Percentiles rank a stretch among this genome's conserved stretches.
Evolutionary conservation across 2,329 filamentous ascomycete genomes (phyloP).

Genomic region (Bipolaris sorokiniana): DNA sequence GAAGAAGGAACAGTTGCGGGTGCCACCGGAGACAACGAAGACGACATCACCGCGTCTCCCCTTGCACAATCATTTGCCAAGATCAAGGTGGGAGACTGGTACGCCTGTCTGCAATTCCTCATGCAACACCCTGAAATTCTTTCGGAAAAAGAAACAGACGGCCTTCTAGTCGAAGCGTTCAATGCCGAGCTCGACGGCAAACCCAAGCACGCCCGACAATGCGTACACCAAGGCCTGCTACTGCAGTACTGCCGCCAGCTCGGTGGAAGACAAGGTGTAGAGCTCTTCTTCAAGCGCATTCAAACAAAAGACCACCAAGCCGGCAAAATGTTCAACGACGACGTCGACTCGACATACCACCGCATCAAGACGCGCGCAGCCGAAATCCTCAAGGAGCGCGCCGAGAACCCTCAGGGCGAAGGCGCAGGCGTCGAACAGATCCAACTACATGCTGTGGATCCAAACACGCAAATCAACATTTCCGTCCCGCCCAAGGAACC

Average conservation of each 20-base stretch:
- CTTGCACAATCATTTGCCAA: slow-evolving; percentile 81
- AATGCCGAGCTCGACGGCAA: slow-evolving; percentile 80
- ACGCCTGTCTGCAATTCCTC: slow-evolving; percentile 75
- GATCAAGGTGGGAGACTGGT: slow-evolving; percentile 78
- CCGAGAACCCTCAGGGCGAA: slow-evolving; percentile 55
- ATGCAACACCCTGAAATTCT: slow-evolving; percentile 78
- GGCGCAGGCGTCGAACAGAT: slow-evolving; percentile 85
- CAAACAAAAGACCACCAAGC: slow-evolving; percentile 89
- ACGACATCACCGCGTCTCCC: slow-evolving; percentile 75
- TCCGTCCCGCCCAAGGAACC: slow-evolving; percentile 70
- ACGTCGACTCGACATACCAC: slow-evolving; percentile 86
- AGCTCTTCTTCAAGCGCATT: slow-evolving; percentile 95
- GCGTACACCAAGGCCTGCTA: slow-evolving; percentile 89
- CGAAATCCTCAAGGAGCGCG: slow-evolving; percentile 71
- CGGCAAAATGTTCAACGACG: slow-evolving; percentile 86
- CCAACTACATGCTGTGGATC: slow-evolving; percentile 94
- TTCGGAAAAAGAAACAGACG: slow-evolving; percentile 85
- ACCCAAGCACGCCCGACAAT: slow-evolving; percentile 79
- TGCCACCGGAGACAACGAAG: slow-evolving; percentile 57
- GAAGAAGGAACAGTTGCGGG: slow-evolving; percentile 59
- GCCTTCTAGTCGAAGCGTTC: slow-evolving; percentile 88
- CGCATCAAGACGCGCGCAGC: slow-evolving; percentile 78
- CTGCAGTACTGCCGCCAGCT: slow-evolving; percentile 94
- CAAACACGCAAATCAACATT: slow-evolving; percentile 90
- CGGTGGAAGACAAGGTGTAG: slow-evolving; percentile 85